Base-by-base conservation (phyloP, 2,329 filamentous ascomycete genomes). In the Alternaria arborescens region DNA sequence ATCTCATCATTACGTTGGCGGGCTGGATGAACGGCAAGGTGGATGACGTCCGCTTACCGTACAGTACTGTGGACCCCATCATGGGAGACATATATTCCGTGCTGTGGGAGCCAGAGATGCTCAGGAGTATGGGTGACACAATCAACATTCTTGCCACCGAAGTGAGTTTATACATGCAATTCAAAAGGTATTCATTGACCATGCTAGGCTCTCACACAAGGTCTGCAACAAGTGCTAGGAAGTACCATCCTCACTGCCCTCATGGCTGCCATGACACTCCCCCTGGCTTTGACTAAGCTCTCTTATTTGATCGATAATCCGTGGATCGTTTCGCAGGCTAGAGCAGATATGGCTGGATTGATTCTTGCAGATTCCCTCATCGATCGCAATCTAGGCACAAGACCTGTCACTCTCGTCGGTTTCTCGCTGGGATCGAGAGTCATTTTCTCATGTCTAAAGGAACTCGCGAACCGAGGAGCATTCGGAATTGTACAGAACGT, bases 81-180 rank as follows among this genome's bases (percentile, higher is more conserved):
- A 99, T 99, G 95, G 95, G 95, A 12, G 95, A 99, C 75, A 89
- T 99, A 16, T 99, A 99, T 81, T 97, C 94, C 0, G 90, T 99
- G 11, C 84, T 96, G 60, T 99, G 95, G 94, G 95, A 99, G 78
- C 96, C 95, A 3, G 95, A 99, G 76, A 97, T 99, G 94, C 86
- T 99, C 75, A 90, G 89, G 70, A 97, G 93, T 79, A 99, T 97
- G 90, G 95, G 95, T 86, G 92, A 95, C 77, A 99, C 95, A 46
- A 98, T 99, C 73, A 97, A 97, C 72, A 98, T 99, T 79, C 83
- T 99, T 66, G 95, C 95, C 59, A 99, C 95, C 34, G 95, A 99
- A 88, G 92, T 94, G 80, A 80, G 86, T 64, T 28, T 20, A 28
- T 30, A 18, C 10, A 36, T 38, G 18, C n/a, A 55, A 38, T 50